A percentile compares a stretch with the other conserved stretches of the same genome.
These are phyloP conservation scores for Papilionanthe hybrid DNA, from an alignment of 116 monocot genomes.

Conservation along the genomic window DNA sequence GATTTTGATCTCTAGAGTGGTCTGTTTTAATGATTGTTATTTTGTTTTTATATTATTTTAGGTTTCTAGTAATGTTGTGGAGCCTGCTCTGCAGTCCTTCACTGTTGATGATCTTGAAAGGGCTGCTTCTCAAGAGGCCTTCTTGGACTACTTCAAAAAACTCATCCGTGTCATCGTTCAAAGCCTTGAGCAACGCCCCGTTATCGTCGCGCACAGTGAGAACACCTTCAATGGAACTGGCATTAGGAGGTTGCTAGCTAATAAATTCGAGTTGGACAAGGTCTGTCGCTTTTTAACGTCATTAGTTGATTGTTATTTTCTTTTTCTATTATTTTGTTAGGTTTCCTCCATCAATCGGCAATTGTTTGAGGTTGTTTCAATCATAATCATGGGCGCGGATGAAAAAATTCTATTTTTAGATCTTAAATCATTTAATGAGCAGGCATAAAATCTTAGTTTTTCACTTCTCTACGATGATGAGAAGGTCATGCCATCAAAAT, in stretches of 20 bases:
- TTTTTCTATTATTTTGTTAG: background rate
- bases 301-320: background rate
- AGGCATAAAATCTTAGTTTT: too few species aligned
- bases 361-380: too few species aligned
- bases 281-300: slow-evolving; percentile 16
- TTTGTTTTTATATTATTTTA: slow-evolving; percentile 12
- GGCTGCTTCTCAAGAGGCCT: slow-evolving; percentile 48
- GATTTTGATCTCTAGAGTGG: background rate
- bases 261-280: slow-evolving; percentile 84
- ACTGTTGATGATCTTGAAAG: slow-evolving; percentile 30
- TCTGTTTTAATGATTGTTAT: background rate
- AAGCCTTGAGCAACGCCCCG: slow-evolving; percentile 60
- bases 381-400: too few species aligned
- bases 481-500: too few species aligned
- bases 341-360: background rate
- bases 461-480: too few species aligned
- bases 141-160: slow-evolving; percentile 62
- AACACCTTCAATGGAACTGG: slow-evolving; percentile 78
- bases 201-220: slow-evolving; percentile 90
- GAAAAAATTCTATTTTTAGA: too few species aligned
- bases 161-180: slow-evolving; percentile 29
- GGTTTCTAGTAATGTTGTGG: slow-evolving; percentile 53
- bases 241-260: slow-evolving; percentile 59
- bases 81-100: slow-evolving; percentile 47
- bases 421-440: too few species aligned